A percentile compares a stretch with the other conserved stretches of the same genome.
These are phyloP conservation scores for Ustilaginoidea virens DNA, from an alignment of 2,329 filamentous ascomycete species.

Conservation along the genomic window DNA sequence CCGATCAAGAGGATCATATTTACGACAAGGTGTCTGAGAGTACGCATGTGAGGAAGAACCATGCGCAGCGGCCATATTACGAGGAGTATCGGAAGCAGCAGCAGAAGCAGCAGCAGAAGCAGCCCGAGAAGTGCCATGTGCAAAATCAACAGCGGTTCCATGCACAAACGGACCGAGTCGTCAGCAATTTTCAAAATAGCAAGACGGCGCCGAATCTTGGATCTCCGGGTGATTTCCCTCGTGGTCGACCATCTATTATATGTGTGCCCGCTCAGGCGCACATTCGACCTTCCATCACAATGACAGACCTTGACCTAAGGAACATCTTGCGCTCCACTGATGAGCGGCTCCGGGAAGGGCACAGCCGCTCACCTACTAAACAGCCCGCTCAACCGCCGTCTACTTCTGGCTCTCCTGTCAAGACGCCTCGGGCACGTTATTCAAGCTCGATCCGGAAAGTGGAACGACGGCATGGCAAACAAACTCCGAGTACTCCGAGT, in stretches of 20 bases:
- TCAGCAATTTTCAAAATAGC: constrained; percentile 2
- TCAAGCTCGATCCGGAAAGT: constrained; percentile 4
- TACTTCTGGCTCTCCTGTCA: constrained; percentile 11
- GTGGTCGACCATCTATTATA: constrained; percentile 3
- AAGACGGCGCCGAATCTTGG: constrained; percentile 10
- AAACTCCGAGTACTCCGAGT: constrained; percentile 13
- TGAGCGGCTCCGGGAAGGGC: constrained; percentile 28
- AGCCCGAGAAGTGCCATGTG: neutral
- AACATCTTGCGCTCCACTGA: constrained; percentile 39
- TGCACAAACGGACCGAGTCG: constrained; percentile 7
- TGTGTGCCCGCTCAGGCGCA: constrained; percentile 7
- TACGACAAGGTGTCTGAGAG: constrained; percentile 2
- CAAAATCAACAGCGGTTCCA: constrained; percentile 7
- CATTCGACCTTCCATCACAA: constrained; percentile 13
- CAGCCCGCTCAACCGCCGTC: constrained; percentile 7
- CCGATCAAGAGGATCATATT: constrained; percentile 10
- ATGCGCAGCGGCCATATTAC: constrained; percentile 2
- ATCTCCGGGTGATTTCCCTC: constrained; percentile 5
- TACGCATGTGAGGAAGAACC: constrained; percentile 2
- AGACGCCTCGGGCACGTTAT: constrained; percentile 5
- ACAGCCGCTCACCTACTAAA: constrained; percentile 15
- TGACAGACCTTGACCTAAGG: constrained; percentile 31
- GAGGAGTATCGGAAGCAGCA: constrained; percentile 5
- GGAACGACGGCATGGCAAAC: constrained; percentile 7
- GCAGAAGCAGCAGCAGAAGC: neutral